Evolutionary conservation across 1,139 yeast genomes (phyloP).

Genomic region (Candida neerlandica): DNA sequence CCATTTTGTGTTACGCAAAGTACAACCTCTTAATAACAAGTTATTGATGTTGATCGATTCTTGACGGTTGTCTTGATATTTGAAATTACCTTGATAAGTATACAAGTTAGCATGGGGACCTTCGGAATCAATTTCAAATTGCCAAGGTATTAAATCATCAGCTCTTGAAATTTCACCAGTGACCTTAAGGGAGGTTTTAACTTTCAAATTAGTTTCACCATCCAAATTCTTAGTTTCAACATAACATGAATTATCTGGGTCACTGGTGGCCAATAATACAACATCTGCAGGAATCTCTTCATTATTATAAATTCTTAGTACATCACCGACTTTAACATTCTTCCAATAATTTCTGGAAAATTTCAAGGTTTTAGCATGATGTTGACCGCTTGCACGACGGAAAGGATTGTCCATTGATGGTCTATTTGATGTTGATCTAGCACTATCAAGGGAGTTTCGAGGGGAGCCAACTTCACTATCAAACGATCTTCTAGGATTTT

Average conservation of each 20-base stretch:
- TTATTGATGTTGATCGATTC: slow-evolving; percentile 54
- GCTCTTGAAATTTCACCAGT: slow-evolving; percentile 36
- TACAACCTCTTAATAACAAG: slow-evolving; percentile 53
- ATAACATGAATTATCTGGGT: slow-evolving; percentile 55
- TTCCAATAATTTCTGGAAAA: slow-evolving; percentile 51
- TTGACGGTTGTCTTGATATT: slow-evolving; percentile 26
- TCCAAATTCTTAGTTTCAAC: slow-evolving; percentile 63
- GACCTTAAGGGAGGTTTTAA: slow-evolving; percentile 41
- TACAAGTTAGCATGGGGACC: slow-evolving; percentile 59
- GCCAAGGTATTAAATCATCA: slow-evolving; percentile 43
- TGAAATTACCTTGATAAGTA: slow-evolving; percentile 56
- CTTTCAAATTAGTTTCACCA: slow-evolving; percentile 63
- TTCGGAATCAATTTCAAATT: slow-evolving; percentile 52
- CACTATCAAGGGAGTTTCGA: slow-evolving; percentile 19
- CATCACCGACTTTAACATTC: slow-evolving; percentile 56
- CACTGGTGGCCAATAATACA: slow-evolving; percentile 52
- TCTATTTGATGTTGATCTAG: slow-evolving; percentile 23
- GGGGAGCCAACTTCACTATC: slow-evolving; percentile 31
- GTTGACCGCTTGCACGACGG: slow-evolving; percentile 18
- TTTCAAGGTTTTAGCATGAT: slow-evolving; percentile 26
- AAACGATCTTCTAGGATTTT: slow-evolving; percentile 32
- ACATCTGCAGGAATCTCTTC: slow-evolving; percentile 64
- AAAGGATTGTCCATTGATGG: slow-evolving; percentile 26
- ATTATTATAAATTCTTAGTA: slow-evolving; percentile 52
- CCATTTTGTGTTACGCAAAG: slow-evolving; percentile 58